Conservation (phyloP, 2,329 filamentous ascomycete species). For the Beauveria sp. region DNA sequence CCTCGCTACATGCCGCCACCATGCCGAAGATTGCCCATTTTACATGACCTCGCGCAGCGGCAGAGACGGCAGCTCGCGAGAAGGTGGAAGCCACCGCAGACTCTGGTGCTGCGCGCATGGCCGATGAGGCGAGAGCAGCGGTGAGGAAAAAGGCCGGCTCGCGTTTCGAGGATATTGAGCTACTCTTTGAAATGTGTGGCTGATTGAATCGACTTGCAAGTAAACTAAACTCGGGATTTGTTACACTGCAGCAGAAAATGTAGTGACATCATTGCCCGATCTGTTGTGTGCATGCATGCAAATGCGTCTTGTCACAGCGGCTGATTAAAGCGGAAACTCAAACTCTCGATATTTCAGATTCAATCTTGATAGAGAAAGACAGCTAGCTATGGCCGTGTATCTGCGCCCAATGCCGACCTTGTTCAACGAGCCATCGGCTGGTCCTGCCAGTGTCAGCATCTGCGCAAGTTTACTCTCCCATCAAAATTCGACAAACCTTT, state of each 20-base stretch:
- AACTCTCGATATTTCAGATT: neutral
- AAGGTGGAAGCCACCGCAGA: conserved; percentile 17
- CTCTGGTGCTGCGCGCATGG: conserved; percentile 27
- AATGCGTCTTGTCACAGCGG: neutral
- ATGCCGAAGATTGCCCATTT: too few relatives aligned
- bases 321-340: too few relatives aligned
- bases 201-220: conserved; percentile 17
- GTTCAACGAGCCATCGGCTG: neutral
- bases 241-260: neutral
- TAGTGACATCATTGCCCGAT: neutral
- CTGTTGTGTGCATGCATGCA: neutral
- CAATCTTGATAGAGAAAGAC: neutral
- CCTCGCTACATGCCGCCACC: conserved; percentile 16
- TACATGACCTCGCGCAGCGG: conserved; percentile 14
- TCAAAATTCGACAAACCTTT: neutral
- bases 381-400: neutral
- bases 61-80: conserved; percentile 12
- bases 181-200: conserved; percentile 26
- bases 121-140: conserved; percentile 26
- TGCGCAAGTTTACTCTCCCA: neutral
- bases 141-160: conserved; percentile 20
- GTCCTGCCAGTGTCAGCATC: neutral
- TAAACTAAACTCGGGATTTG: neutral
- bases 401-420: neutral
- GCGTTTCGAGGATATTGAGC: conserved; percentile 18